Evolutionary conservation across 2,329 filamentous ascomycete genomes (phyloP).

Genomic region (Fusarium oxysporum): DNA sequence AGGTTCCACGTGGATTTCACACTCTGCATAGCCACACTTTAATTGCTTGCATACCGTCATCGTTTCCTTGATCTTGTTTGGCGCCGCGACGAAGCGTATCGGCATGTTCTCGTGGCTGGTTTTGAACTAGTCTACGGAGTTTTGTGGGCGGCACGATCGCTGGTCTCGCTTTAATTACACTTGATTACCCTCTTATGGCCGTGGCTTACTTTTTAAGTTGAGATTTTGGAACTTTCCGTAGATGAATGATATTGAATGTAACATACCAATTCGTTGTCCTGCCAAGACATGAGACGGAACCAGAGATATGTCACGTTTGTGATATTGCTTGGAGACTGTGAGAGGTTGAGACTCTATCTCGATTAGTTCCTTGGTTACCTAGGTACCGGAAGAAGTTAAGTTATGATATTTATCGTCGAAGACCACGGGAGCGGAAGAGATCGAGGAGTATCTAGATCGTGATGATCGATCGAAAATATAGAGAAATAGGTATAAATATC

Average conservation of each 20-base stretch:
- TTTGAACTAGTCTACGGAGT: neutral
- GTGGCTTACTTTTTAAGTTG: neutral
- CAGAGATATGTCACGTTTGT: neutral
- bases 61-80: neutral
- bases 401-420: rapidly evolving
- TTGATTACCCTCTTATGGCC: neutral
- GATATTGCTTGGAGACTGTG: neutral
- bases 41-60: neutral
- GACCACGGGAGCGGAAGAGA: neutral
- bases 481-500: neutral
- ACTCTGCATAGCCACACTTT: neutral
- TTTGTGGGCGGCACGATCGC: neutral
- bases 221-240: neutral
- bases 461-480: too few species aligned
- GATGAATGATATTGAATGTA: neutral
- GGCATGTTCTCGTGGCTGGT: neutral
- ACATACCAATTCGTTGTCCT: neutral
- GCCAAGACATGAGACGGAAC: neutral
- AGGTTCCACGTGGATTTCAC: neutral
- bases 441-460: neutral
- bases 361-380: neutral
- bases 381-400: neutral
- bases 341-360: neutral
- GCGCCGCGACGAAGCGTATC: neutral
- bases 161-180: neutral